Base-by-base conservation (phyloP, 2,329 filamentous ascomycete species). In the Chaetothyriales sp. region DNA sequence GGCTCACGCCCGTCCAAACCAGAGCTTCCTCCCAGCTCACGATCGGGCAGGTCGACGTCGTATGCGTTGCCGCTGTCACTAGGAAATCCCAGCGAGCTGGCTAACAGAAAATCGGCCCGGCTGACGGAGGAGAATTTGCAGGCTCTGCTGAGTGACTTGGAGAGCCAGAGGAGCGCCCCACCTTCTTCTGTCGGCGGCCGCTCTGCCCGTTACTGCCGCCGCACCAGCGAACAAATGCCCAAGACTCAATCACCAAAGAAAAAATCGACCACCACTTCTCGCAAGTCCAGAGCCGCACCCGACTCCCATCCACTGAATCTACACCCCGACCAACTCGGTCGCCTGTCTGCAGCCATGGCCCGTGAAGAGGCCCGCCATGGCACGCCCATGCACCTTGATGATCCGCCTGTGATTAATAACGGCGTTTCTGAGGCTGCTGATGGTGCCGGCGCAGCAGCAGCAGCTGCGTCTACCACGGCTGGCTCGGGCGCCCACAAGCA, bases 301-400 rank as follows among this genome's bases (percentile, higher is more conserved):
- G 81, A 90, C 65, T 83, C 80, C 2, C 89, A 95, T 67, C 90
- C 90, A 42, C 77, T 95, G 49, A 95, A 95, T 63, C 79, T 94
- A 19, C 87, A 84, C 1, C 88, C 88, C 46, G 88, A 95, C 71
- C 83, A 95, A 75, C 78, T 87, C 62, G 84, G 85, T 66, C 80
- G 86, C 59, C 74, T 87, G 55, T 74, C 71, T 62, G 75, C 74
- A 69, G 70, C 72, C 51, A 69, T 73, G 55, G 65, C 67, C 46
- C 62, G 64, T 54, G 67, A 71, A 54, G 65, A 68, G 50, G 67
- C 67, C 54, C 51, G 53, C 60, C 73, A 74, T 57, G 72, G 77
- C 56, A 78, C 73, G 61, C 80, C 83, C 53, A 88, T 90, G 83
- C 85, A 92, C 59, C 72, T 87, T 59, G 86, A 51, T 49, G 50